Evolutionary conservation across 169 alveolate genomes (phyloP).

Genomic region (Plasmodium gallinaceum): DNA sequence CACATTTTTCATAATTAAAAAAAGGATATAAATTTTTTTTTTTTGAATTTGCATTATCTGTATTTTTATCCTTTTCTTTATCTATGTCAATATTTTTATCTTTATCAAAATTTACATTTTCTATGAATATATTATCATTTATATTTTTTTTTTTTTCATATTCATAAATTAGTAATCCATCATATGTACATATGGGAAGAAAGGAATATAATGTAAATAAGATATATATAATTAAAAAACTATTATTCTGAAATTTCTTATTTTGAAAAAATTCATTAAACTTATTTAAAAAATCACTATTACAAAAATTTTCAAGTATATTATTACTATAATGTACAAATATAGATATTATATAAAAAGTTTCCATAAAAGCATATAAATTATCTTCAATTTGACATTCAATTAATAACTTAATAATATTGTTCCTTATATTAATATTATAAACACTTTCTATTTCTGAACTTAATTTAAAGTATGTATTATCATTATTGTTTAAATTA

Average conservation of each 20-base stretch:
- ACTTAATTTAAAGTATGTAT: slow-evolving; percentile 41
- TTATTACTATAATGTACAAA: slow-evolving; percentile 65
- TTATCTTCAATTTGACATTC: slow-evolving; percentile 77
- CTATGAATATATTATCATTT: slow-evolving; percentile 14
- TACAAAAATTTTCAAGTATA: slow-evolving; percentile 59
- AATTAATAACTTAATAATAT: slow-evolving; percentile 59
- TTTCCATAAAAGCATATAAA: slow-evolving; percentile 73
- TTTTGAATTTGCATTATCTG: not conserved
- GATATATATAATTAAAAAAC: slow-evolving; percentile 45
- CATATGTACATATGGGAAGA: slow-evolving; percentile 63
- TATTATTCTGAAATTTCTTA: slow-evolving; percentile 53
- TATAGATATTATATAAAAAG: slow-evolving; percentile 70
- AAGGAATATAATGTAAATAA: slow-evolving; percentile 68
- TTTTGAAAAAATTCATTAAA: slow-evolving; percentile 48
- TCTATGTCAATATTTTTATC: not conserved
- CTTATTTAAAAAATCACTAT: slow-evolving; percentile 41
- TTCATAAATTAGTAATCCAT: slow-evolving; percentile 48
- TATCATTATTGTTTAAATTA: slow-evolving; percentile 55
- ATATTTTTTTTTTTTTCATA: slow-evolving; percentile 34
- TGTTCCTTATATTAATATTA: slow-evolving; percentile 53
- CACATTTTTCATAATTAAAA: not conserved
- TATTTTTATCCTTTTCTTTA: slow-evolving; percentile 2
- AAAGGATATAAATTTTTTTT: not conserved
- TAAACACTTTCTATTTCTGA: slow-evolving; percentile 74
- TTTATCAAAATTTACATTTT: not conserved